A percentile compares a stretch with the other conserved stretches of the same genome.
Conservation (phyloP, 495 filamentous ascomycete species). For the Penicillium subrubescens region DNA sequence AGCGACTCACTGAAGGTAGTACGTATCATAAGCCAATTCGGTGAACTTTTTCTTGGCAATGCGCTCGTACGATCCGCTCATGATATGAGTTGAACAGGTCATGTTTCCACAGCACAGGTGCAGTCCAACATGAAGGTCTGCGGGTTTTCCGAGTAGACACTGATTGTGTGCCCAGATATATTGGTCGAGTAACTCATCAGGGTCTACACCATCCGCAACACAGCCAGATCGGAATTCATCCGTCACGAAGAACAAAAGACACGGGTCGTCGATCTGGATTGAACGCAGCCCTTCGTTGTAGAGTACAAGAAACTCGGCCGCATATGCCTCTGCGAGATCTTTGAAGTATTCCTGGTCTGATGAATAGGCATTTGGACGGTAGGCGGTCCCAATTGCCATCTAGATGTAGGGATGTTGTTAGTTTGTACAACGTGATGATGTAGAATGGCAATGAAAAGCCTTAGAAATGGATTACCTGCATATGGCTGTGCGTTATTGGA, state of each 20-base stretch:
- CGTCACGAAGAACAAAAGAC: conserved; percentile 19
- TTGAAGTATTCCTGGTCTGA: conserved; percentile 16
- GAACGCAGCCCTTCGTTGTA: conserved; percentile 25
- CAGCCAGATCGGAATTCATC: conserved; percentile 21
- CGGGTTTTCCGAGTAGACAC: conserved; percentile 56
- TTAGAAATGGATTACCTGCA: conserved; percentile 13
- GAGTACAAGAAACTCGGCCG: conserved; percentile 9
- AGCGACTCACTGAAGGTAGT: conserved; percentile 21
- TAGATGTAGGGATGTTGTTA: not conserved
- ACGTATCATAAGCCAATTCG: conserved; percentile 24
- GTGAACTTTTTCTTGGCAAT: conserved; percentile 37
- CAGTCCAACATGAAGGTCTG: conserved; percentile 61
- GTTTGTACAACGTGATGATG: not conserved
- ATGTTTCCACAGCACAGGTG: conserved; percentile 65
- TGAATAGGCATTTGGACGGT: conserved; percentile 10
- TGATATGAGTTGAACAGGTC: conserved; percentile 52
- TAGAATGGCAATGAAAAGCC: not conserved
- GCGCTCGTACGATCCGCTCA: conserved; percentile 61
- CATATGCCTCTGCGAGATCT: conserved; percentile 16
- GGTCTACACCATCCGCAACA: conserved; percentile 19
- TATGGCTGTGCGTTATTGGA: conserved; percentile 23
- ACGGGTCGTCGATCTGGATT: conserved; percentile 26
- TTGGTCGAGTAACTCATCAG: conserved; percentile 54
- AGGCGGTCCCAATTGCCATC: conserved; percentile 14
- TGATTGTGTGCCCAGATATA: conserved; percentile 63